Conservation (phyloP, 441 rosid genomes). For the Gossypium trilobum region DNA sequence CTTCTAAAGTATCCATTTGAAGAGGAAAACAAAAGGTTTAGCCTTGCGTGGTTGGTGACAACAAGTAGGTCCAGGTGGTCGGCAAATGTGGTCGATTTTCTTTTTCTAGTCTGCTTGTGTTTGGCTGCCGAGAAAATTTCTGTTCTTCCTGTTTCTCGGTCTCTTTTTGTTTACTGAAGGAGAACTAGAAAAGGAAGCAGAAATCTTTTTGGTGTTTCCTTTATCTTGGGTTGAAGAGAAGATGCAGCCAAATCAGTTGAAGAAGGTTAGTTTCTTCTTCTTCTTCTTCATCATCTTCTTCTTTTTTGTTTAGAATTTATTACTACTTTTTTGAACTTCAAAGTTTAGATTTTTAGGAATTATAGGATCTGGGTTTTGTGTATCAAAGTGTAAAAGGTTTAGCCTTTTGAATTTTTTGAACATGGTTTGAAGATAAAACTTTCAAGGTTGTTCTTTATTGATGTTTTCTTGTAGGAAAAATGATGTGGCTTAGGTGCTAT, state of each 20-base stretch:
- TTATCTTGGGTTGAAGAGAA: conserved; percentile 16
- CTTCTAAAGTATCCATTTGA: background rate
- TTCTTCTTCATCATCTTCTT: background rate
- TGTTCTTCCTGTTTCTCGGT: conserved; percentile 6
- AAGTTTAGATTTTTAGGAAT: background rate
- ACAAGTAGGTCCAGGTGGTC: conserved; percentile 25
- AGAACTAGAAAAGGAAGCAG: background rate
- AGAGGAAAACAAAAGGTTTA: background rate
- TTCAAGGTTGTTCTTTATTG: background rate
- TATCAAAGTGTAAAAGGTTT: background rate
- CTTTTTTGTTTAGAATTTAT: background rate
- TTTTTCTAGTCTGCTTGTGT: conserved; percentile 6
- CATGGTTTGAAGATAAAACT: background rate
- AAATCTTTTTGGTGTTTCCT: conserved; percentile 3
- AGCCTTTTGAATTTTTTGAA: background rate
- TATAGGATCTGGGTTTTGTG: background rate
- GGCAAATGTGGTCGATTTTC: conserved; percentile 25
- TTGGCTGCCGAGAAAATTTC: conserved; percentile 12
- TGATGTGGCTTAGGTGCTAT: background rate
- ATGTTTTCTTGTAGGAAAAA: background rate
- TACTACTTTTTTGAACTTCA: background rate
- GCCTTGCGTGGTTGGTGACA: conserved; percentile 5
- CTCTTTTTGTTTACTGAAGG: conserved; percentile 3
- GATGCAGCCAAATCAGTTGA: conserved; percentile 54
- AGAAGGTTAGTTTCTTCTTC: conserved; percentile 40